Evolutionary conservation across 2,329 filamentous ascomycete genomes (phyloP), one percentile per base, ranked within the genome.

Genomic region (Pseudogymnoascus sp.): DNA sequence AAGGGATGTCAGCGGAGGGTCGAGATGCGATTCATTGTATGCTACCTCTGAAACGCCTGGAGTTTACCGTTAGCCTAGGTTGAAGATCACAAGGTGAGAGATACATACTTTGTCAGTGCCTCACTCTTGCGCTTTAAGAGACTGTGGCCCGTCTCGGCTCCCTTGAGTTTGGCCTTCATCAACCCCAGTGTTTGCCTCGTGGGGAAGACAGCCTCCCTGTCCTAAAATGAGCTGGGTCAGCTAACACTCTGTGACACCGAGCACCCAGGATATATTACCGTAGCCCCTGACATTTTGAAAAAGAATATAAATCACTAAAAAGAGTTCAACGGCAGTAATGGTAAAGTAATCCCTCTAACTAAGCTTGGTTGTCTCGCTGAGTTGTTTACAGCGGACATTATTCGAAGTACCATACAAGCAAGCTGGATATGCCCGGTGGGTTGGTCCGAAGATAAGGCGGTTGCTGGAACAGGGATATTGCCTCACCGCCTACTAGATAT

Each of bases 121-220:
- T 99, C 94, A 75, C 92, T 97, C 81, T 99, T 99, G 72, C 94
- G 83, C 81, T 99, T 99, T 65, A 99, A 79, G 73, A 99, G 79
- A 75, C 89, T 96, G 78, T 99, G 93, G 57, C 94, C 94, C 50
- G 85, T 91, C 75, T 93, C 88, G 61, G 89, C 89, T 64, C 89
- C 93, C 81, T 97, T 97, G 72, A 99, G 86, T 81, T 99, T 99
- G 67, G 88, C 86, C 78, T 97, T 97, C 93, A 99, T 99, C 73
- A 95, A 77, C 66, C 91, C 92, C 77, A 99, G 81, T 74, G 91
- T 96, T 81, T 99, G 94, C 71, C 94, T 90, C 73, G 94, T 99
- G 71, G 94, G 90, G 78, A 99, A 99, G 77, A 99, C 93, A 72
- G 92, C 83, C 78, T 99, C 94, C 75, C 94, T 86, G 75, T 93